Base-by-base conservation (phyloP, 148 eudicot genomes). In the Tetragonia tetragonoides region DNA sequence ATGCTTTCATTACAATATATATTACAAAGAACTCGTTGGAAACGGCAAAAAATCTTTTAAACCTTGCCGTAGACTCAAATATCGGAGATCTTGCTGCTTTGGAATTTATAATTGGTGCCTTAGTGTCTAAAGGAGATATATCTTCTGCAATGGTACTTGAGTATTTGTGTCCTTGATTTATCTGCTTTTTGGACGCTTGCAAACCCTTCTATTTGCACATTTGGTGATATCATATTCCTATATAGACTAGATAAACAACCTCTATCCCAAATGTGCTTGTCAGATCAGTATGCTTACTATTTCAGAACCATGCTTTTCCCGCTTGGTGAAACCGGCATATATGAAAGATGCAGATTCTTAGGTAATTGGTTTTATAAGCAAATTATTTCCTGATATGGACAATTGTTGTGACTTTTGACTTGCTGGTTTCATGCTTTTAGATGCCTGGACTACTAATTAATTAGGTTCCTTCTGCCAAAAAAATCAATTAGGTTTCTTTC, bases 31-130 rank as follows among this genome's bases (percentile, higher is more conserved):
- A 83, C 76, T 86, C 95, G 44, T 69, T 86, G 66, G 99, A 95
- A 90, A 88, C 97, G 62, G 97, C 99, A 41, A 95, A 88, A 80
- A 95, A 90, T 83, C 92, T 95, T 77, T 71, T 87, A 75, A 81
- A 81, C 82, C 96, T 95, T 82, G 93, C 96, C 41, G 81, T 85
- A 34, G 90, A 90, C 69, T 92, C 99, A 75, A 91, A 95, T 74
- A 93, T 93, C 71, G 99, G 99, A 70, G 99, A 95, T 85, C 96
- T 95, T 85, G 96, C 99, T 61, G 90, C 97, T 66, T 73, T 95
- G 82, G 99, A 95, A 84, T 91, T 82, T 63, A 87, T 95, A 34
- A 80, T 93, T 88, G 89, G 88, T 70, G 89, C 89, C 62, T 82
- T 95, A 79, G 96, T 95, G 54, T 86, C 91, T 76, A 95, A 95